Base-by-base conservation (phyloP, 495 filamentous ascomycete species). In the Penicillium atrosanguineum region DNA sequence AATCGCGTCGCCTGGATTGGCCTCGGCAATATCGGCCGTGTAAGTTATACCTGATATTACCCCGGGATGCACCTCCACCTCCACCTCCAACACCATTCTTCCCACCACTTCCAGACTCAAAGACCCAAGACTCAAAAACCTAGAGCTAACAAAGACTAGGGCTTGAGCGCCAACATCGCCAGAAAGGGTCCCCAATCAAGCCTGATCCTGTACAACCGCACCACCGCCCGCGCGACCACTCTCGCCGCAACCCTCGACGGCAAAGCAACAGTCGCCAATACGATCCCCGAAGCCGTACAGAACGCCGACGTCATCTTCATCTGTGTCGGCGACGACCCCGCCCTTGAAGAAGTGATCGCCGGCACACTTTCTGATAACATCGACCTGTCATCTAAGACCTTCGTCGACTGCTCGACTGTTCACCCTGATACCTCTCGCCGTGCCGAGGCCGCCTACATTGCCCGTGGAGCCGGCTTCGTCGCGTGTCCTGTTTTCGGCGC, bases 21-120 rank as follows among this genome's bases (percentile, higher is more conserved):
- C 46, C 76, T 96, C 48, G 91, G 91, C 8, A 96, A 96, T 69
- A 95, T 96, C 82, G 91, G 91, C 55, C 78, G 88, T 53, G 90
- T 91, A 76, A 75, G 83, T 75, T 5, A 34, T 14, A 34, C 12
- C 36, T 25, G 42, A 9, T n/a, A 19, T 14, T 3, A 19, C 5
- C 5, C 5, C 2, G n/a, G n/a, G n/a, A n/a, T n/a, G n/a, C 23
- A 40, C 0, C 16, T 18, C 16, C 1, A 40, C 5, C 5, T 23
- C 2, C 23, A 40, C 0, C 16, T 18, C 16, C 1, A 40, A 40
- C 16, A 4, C 16, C 38, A 14, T 40, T n/a, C n/a, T 11, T 40
- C 38, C 6, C 16, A 40, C 38, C 7, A 5, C 38, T 20, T 19
- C 16, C 38, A 19, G n/a, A 23, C 23, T 23, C 23, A 5, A 23